Evolutionary conservation across 306 rosid species (phyloP).

Genomic region (Castanopsis chinensis): DNA sequence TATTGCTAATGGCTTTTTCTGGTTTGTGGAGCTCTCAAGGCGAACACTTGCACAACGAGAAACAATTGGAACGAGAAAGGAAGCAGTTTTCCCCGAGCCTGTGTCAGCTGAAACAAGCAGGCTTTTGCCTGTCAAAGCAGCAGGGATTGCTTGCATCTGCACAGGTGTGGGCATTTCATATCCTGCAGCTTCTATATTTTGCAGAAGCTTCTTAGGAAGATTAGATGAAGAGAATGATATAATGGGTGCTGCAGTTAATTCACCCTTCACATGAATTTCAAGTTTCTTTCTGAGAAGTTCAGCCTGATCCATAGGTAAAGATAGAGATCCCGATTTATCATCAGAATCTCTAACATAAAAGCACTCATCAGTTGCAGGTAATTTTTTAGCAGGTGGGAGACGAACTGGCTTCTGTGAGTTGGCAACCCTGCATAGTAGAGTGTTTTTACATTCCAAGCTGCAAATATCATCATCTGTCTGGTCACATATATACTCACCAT

Average conservation of each 20-base stretch:
- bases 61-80: slow-evolving; percentile 68
- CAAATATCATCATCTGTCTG: slow-evolving; percentile 82
- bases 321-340: slow-evolving; percentile 22
- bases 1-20: slow-evolving; percentile 62
- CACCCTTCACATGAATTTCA: slow-evolving; percentile 62
- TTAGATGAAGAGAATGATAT: slow-evolving; percentile 56
- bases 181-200: slow-evolving; percentile 72
- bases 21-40: slow-evolving; percentile 21
- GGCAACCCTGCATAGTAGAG: slow-evolving; percentile 39
- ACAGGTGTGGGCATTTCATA: slow-evolving; percentile 84
- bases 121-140: slow-evolving; percentile 63
- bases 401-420: slow-evolving; percentile 19
- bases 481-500: slow-evolving; percentile 80
- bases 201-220: slow-evolving; percentile 65
- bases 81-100: slow-evolving; percentile 83
- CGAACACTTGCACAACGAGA: slow-evolving; percentile 49
- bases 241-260: slow-evolving; percentile 47
- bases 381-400: slow-evolving; percentile 30
- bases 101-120: slow-evolving; percentile 77
- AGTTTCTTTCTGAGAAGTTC: slow-evolving; percentile 58
- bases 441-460: slow-evolving; percentile 81
- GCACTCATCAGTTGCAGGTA: slow-evolving; percentile 69
- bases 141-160: slow-evolving; percentile 92
- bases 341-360: slow-evolving; percentile 59
- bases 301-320: slow-evolving; percentile 37